Percentiles rank a stretch among this genome's conserved stretches.
Conservation (phyloP, 2,329 filamentous ascomycete species). For the Escovopsis sp. region DNA sequence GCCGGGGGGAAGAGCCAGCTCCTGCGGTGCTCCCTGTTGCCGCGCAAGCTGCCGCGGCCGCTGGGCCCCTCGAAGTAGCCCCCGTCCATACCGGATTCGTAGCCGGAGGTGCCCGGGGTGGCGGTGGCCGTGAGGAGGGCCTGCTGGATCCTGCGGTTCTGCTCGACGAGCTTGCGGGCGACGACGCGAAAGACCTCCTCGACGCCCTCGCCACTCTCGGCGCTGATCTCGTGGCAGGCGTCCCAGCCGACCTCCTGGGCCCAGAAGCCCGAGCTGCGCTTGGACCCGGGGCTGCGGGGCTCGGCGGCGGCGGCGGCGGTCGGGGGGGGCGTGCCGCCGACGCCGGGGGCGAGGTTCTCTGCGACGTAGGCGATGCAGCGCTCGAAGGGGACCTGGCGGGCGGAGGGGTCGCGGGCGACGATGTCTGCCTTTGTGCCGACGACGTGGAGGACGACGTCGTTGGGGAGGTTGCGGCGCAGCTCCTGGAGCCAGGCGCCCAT, state of each 20-base stretch:
- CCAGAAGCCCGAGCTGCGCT: conserved; percentile 68
- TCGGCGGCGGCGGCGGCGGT: conserved; percentile 38
- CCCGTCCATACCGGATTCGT: conserved; percentile 28
- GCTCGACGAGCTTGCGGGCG: conserved; percentile 46
- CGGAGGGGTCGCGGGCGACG: conserved; percentile 65
- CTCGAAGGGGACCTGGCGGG: conserved; percentile 81
- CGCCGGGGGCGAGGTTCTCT: conserved; percentile 67
- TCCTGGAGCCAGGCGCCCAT: conserved; percentile 88
- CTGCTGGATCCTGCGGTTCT: conserved; percentile 48
- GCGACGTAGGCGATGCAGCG: conserved; percentile 91
- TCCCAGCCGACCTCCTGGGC: conserved; percentile 91
- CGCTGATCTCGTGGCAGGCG: conserved; percentile 91
- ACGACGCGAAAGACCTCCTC: conserved; percentile 83
- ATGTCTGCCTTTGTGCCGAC: conserved; percentile 91
- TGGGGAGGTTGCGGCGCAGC: conserved; percentile 60
- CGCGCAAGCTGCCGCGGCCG: conserved; percentile 36
- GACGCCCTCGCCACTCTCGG: conserved; percentile 86
- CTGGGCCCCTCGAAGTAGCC: conserved; percentile 38
- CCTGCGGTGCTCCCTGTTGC: conserved; percentile 37
- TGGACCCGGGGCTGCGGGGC: conserved; percentile 45
- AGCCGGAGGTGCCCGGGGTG: conserved; percentile 33
- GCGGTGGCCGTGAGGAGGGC: conserved; percentile 41
- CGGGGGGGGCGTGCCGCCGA: conserved; percentile 51
- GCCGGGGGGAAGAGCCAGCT: conserved; percentile 44
- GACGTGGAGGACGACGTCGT: conserved; percentile 79